Evolutionary conservation across 2,329 filamentous ascomycete genomes (phyloP).

Genomic region (Elsinoe australis): DNA sequence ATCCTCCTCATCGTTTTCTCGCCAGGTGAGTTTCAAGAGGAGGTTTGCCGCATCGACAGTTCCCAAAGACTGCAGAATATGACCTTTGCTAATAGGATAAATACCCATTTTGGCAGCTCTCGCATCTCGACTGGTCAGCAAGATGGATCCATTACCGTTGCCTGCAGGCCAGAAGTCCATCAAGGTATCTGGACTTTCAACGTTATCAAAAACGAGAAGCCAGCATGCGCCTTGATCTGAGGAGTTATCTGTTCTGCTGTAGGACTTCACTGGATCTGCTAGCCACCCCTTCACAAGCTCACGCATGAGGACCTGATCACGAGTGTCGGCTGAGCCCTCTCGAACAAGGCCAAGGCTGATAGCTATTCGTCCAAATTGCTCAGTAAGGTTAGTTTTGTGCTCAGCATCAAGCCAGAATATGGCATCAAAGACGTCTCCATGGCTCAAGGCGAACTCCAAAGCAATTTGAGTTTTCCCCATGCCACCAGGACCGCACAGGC

Average conservation of each 20-base stretch:
- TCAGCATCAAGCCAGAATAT: not conserved
- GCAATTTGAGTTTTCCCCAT: conserved; percentile 8
- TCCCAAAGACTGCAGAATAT: not conserved
- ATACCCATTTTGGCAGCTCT: not conserved
- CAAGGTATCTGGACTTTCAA: not conserved
- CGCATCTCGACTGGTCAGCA: not conserved
- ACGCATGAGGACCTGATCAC: not conserved
- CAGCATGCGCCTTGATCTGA: not conserved
- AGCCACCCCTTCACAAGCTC: conserved; percentile 2
- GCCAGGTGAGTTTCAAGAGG: not conserved
- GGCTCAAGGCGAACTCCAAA: not conserved
- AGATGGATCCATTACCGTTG: not conserved
- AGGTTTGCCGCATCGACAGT: not conserved
- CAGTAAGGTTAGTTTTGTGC: not conserved
- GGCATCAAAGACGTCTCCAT: not conserved
- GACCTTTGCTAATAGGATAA: not conserved
- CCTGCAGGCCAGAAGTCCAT: not conserved
- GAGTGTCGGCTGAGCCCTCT: not conserved
- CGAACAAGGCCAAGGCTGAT: not conserved
- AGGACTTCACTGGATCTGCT: not conserved
- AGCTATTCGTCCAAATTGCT: not conserved
- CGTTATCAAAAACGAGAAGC: not conserved
- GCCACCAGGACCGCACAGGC: not conserved
- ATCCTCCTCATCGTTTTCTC: not conserved
- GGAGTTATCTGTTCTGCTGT: not conserved